phyloP scores from a whole-genome alignment of 2,329 filamentous ascomycete genomes.

The Aspergillus carbonarius region DNA sequence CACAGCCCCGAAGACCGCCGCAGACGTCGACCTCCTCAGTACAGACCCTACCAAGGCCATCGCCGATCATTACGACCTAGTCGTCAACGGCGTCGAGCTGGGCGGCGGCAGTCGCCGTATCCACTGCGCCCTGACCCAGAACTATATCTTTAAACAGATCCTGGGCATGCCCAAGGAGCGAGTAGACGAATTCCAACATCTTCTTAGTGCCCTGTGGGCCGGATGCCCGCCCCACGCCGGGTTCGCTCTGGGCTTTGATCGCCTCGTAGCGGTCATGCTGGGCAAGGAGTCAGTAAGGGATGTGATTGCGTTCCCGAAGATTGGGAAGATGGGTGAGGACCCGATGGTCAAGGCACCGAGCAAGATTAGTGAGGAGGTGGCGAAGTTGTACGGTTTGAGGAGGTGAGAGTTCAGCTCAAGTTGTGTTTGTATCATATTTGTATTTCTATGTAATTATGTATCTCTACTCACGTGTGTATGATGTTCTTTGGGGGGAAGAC shows the following conservation, averaged over 20 bases:
- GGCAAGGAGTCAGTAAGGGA: conserved; percentile 77
- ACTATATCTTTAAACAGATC: conserved; percentile 79
- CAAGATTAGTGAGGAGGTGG: conserved; percentile 59
- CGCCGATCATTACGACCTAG: conserved; percentile 93
- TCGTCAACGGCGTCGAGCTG: conserved; percentile 91
- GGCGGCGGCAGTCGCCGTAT: conserved; percentile 93
- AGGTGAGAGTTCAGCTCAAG: neutral
- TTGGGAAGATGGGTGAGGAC: conserved; percentile 84
- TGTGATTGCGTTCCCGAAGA: conserved; percentile 97
- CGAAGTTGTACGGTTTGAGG: conserved; percentile 59
- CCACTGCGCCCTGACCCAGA: conserved; percentile 78
- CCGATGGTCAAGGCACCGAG: conserved; percentile 76
- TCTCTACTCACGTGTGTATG: neutral
- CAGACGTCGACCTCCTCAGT: conserved; percentile 72
- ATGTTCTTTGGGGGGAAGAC: no score
- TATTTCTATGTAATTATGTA: neutral
- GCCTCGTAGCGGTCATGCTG: conserved; percentile 76
- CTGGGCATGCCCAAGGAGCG: conserved; percentile 72
- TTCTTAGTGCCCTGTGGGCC: conserved; percentile 75
- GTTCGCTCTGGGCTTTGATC: conserved; percentile 88
- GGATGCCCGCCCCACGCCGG: conserved; percentile 96
- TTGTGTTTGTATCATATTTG: neutral
- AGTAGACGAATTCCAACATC: conserved; percentile 77
- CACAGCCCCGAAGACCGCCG: conserved; percentile 73
- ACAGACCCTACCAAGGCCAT: conserved; percentile 69